Conservation (phyloP, 78 protist genomes). For the Dictyostelium discoideum region dicty_2.7 NC_007088.5:3436001-3436500, state of each 20-base stretch:
- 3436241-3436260: not conserved
- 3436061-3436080: not conserved
- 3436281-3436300: not conserved
- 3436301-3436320: not conserved
- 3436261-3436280: not conserved
- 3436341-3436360: not conserved
- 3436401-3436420: not conserved
- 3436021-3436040: not conserved
- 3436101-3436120: not conserved
- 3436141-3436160: not conserved
- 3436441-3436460: too few species aligned
- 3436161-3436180: not conserved
- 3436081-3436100: not conserved
- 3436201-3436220: not conserved
- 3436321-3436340: not conserved
- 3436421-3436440: not conserved
- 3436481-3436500: not conserved
- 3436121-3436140: not conserved
- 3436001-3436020: not conserved
- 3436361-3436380: not conserved
- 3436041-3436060: not conserved
- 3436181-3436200: not conserved
- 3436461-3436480: not conserved
- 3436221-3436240: not conserved
- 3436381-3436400: not conserved